Evolutionary conservation across 2,329 filamentous ascomycete genomes (phyloP).

Genomic region (Apiospora hydei): DNA sequence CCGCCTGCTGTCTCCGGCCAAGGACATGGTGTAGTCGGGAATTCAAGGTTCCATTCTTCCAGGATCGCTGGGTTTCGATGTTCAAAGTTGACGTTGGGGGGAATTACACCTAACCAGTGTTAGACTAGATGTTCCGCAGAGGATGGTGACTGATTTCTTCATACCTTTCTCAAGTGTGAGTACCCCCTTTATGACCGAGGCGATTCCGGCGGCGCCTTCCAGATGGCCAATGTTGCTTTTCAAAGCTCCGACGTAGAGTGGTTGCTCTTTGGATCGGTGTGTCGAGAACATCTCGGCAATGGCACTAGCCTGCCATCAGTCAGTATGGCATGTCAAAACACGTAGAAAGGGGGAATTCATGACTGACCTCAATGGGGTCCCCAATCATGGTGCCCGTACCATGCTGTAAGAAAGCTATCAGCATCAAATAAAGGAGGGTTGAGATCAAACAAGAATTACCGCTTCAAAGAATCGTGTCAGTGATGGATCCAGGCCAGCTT

Average conservation of each 20-base stretch:
- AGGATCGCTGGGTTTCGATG: conserved; percentile 38
- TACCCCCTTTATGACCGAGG: conserved; percentile 41
- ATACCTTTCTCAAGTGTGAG: conserved; percentile 48
- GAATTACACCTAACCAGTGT: conserved; percentile 39
- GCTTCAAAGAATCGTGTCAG: conserved; percentile 35
- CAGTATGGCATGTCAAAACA: too few relatives aligned
- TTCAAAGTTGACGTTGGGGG: conserved; percentile 50
- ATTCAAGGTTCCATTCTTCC: conserved; percentile 32
- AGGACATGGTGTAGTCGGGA: conserved; percentile 31
- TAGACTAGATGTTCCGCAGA: too few relatives aligned
- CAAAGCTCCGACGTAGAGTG: conserved; percentile 44
- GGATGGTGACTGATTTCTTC: too few relatives aligned
- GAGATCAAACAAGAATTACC: too few relatives aligned
- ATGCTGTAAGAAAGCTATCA: background rate
- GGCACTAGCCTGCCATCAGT: conserved; percentile 37
- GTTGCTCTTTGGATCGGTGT: conserved; percentile 32
- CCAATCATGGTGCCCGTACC: conserved; percentile 46
- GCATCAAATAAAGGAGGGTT: too few relatives aligned
- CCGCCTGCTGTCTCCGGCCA: background rate
- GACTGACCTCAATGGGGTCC: conserved; percentile 39
- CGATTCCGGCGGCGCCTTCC: conserved; percentile 42
- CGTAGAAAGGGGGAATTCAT: too few relatives aligned
- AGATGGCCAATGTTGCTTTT: conserved; percentile 49
- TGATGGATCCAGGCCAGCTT: conserved; percentile 1
- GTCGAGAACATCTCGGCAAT: conserved; percentile 41